Base-by-base conservation (phyloP, 139 green algal genomes). In the Chlamydomonas schloesseri region DNA sequence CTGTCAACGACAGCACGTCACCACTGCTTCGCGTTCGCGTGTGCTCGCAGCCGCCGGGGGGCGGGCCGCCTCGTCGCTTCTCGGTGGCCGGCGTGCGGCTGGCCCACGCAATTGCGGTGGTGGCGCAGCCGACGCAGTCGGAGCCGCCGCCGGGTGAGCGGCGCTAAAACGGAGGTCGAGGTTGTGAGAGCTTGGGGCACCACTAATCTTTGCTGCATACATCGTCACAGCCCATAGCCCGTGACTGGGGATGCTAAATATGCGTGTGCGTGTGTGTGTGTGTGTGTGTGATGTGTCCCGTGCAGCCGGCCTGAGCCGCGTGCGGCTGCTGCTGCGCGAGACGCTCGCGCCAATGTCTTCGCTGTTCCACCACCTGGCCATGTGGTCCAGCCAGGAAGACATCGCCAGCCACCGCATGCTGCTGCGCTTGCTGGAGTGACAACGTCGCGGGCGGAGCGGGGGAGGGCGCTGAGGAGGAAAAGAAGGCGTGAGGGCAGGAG, bases 351-450 rank as follows among this genome's bases (percentile, higher is more conserved):
- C 81, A 6, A 21, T 79, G 53, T 87, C 81, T 0, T 50, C 53
- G 20, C 33, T 79, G 81, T 71, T 87, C 23, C 36, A 71, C 69
- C 20, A 33, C 34, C 33, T 87, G 81, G 69, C 69, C 5, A 24
- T 26, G 5, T 72, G 67, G 42, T 36, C 55, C 24, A 34, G 53
- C 24, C 69, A 74, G 34, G 53, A 71, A 8, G 69, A 79, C 15
- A 3, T 87, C 34, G 69, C 55, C 23, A 26, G 53, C 24, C 53
- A 80, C 55, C 8, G 55, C 14, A 53, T 80, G 81, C 53, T 87
- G 81, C 3, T 78, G 53, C 58, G 69, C 36, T 69, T 87, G 81
- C 69, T 87, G 33, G 81, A 87, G 68, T 87, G 55, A 79, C 28
- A 70, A 8, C 26, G 64, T 26, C 28, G 64, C 28, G 11, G 64